Evolutionary conservation across 352 stramenopile genomes (phyloP), one percentile per base, ranked within the genome.

Genomic region (Phytophthora pseudosyringae): DNA sequence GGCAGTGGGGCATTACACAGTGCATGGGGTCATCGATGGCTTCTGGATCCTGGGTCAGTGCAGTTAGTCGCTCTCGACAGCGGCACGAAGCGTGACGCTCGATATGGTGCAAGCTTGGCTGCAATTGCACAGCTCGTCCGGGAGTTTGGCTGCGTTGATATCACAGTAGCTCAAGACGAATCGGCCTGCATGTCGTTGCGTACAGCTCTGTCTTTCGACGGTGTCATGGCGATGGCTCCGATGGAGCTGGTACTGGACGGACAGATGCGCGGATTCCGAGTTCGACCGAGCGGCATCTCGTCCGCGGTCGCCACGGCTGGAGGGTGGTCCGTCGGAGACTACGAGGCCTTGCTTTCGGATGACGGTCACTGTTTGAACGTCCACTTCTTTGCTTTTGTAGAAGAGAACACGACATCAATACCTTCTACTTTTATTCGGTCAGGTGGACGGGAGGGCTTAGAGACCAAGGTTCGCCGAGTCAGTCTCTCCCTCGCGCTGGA

Each of bases 171-270:
- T 21, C 21, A 43, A 35, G 46, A 54, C 3, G 18, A 57, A n/a
- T 45, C 59, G 13, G 58, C 45, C 6, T 58, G 18, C 1, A 32
- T 69, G 21, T 63, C 50, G 18, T 0, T 75, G 10, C 35, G 45
- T 41, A 67, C 60, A 3, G 44, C 35, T 3, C 3, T 72, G 15
- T 59, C 58, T 60, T 16, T 18, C 28, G 21, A 21, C 21, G 21
- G 21, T 21, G 21, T 15, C 18, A 26, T 21, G 3, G 21, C 21
- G 16, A 36, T 26, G 8, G 33, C 51, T 13, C 41, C 38, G 2
- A 75, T 78, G 65, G 26, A 18, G 16, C 29, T 81, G 9, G 39
- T 72, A 21, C 43, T 79, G 16, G 73, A 81, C 35, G 69, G 67
- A 0, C 43, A 59, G 16, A 26, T 64, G 7, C 70, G 54, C 13